Evolutionary conservation across 352 stramenopile genomes (phyloP), one percentile per base, ranked within the genome.

Genomic region (Globisporangium camurandrum): DNA sequence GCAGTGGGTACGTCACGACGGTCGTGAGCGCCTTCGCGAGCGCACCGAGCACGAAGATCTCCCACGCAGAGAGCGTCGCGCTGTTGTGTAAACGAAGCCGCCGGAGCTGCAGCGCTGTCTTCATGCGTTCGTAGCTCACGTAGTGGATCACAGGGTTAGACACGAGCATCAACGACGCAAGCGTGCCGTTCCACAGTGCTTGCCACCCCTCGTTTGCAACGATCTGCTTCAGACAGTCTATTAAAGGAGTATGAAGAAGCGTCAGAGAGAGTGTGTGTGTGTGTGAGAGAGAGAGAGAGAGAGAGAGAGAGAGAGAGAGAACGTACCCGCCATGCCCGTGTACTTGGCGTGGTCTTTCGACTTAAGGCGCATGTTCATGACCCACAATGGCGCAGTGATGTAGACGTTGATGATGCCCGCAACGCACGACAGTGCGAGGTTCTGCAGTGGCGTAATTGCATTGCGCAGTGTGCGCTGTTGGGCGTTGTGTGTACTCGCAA

Each of bases 101-200:
- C 9, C 62, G 72, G 38, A 72, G 64, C 46, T 83, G 69, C 14
- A 88, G 66, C 30, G 66, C 66, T 9, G 79, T 68, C 63, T 96
- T 96, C 60, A 97, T 81, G 40, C 87, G 76, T 59, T 97, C 94
- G 72, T 98, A 98, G 40, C 84, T 84, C 51, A 97, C 85, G 62
- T 97, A 97, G 71, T 98, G 92, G 56, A 98, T 97, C 48, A 96
- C 86, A 7, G 94, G 94, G 69, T 98, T 98, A 17, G 83, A 95
- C 42, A 98, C 91, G 11, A 98, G 75, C 2, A 98, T 73, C 19
- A 98, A 58, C 36, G 89, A 97, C 24, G 89, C 81, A 23, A 80
- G 51, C 24, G 89, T 97, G 30, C 92, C 92, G 49, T 88, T 93
- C 92, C 92, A 98, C 41, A 98, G 78, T 51, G 85, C 87, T 16